Evolutionary conservation across 2,329 filamentous ascomycete species (phyloP), one percentile per base, ranked within the genome.

Genomic region (Fusarium oligoseptatum): DNA sequence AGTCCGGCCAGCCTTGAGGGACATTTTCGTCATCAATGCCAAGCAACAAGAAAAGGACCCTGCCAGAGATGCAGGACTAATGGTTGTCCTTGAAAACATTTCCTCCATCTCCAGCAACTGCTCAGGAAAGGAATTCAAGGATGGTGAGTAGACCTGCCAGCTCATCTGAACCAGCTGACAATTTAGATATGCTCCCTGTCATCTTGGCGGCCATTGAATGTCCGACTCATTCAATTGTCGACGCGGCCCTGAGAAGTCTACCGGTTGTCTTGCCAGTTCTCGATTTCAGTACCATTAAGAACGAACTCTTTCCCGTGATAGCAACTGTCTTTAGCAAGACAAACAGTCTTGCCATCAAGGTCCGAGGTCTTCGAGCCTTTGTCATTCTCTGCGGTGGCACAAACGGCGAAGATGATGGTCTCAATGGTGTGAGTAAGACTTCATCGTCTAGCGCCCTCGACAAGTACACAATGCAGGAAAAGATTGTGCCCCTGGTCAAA

Each of bases 381-480:
- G 92, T 93, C 43, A 93, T 95, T 14, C 89, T 99, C 0, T 98
- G 96, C 76, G 97, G 97, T 36, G 96, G 95, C 5, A 88, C 89
- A 7, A 83, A 86, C 20, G 84, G 84, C 1, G 85, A 85, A 45
- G 85, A 86, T 39, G 94, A 97, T 80, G 95, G 94, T 6, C 87
- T 98, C 3, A 92, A 94, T 74, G 95, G 95, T 0, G 86, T 95
- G 80, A 88, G 90, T 67, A 92, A 92, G 80, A 85, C 88, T 3
- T 89, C 89, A 4, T 93, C 90, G 1, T 93, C 93, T 1, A 95
- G 92, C 2, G 95, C 96, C 4, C 86, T 99, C 32, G 97, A 99
- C 85, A 98, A 98, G 82, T 98, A 97, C 80, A 98, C 97, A 0
- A 96, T 99, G 85, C 97, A 99, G 82, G 97, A 99, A 81, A 98